Conservation (phyloP, 257 asterid species). For the Fraxinus anomala region DNA sequence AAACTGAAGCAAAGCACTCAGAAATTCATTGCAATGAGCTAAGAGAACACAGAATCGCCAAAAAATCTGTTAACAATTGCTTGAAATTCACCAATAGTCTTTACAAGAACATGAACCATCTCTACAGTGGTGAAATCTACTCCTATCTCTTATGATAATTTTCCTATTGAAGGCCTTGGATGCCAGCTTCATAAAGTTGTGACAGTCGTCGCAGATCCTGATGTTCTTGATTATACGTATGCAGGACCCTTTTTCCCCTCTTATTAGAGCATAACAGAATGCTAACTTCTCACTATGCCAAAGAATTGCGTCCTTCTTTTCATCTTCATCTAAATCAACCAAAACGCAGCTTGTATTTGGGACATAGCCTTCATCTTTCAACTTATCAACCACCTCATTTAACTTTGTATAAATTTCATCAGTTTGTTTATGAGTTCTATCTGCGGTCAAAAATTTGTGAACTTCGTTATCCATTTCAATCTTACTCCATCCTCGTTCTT, state of each 20-base stretch:
- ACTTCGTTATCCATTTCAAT: slow-evolving; percentile 51
- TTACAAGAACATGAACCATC: slow-evolving; percentile 71
- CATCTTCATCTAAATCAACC: slow-evolving; percentile 61
- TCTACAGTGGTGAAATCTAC: slow-evolving; percentile 66
- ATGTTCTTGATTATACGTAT: slow-evolving; percentile 63
- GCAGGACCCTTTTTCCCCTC: slow-evolving; percentile 39
- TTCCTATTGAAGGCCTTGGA: slow-evolving; percentile 52
- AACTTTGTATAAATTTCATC: slow-evolving; percentile 56
- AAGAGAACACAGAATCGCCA: not conserved
- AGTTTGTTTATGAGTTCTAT: slow-evolving; percentile 47
- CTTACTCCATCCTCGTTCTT: slow-evolving; percentile 66
- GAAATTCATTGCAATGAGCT: no score
- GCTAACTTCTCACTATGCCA: slow-evolving; percentile 77
- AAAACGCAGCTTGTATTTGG: slow-evolving; percentile 50
- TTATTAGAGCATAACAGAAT: slow-evolving; percentile 52
- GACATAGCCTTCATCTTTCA: slow-evolving; percentile 51
- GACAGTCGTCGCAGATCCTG: slow-evolving; percentile 74
- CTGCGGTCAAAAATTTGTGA: slow-evolving; percentile 63
- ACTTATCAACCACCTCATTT: slow-evolving; percentile 50
- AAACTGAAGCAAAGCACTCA: not conserved
- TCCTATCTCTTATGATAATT: slow-evolving; percentile 69
- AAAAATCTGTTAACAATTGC: slow-evolving; percentile 3
- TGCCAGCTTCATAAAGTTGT: slow-evolving; percentile 65
- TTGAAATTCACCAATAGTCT: slow-evolving; percentile 55
- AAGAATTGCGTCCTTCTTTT: slow-evolving; percentile 51